These are phyloP conservation scores for Nigrospora osmanthi DNA, from an alignment of 2,329 filamentous ascomycete genomes.

Conservation along the genomic window DNA sequence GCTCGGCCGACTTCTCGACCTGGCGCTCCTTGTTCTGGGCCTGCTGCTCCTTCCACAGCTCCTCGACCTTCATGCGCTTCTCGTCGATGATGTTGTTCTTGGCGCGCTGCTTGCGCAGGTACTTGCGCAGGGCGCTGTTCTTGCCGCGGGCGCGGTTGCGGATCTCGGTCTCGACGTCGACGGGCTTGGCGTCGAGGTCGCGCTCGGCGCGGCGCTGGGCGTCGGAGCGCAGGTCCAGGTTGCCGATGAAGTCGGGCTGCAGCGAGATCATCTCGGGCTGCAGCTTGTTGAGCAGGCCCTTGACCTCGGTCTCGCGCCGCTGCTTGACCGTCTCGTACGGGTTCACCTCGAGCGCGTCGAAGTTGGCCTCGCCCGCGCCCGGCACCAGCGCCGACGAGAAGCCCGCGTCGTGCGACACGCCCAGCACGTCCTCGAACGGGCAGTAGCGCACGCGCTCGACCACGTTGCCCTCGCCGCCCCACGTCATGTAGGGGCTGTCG, in stretches of 20 bases:
- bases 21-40: slow-evolving; percentile 56
- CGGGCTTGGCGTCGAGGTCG: slow-evolving; percentile 65
- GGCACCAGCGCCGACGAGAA: slow-evolving; percentile 89
- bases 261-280: slow-evolving; percentile 95
- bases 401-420: slow-evolving; percentile 74
- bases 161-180: slow-evolving; percentile 51
- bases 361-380: slow-evolving; percentile 95
- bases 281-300: slow-evolving; percentile 84
- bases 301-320: slow-evolving; percentile 87
- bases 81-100: slow-evolving; percentile 98
- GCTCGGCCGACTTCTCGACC: slow-evolving; percentile 58
- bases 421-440: slow-evolving; percentile 88
- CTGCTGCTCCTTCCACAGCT: slow-evolving; percentile 67
- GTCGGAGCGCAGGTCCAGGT: slow-evolving; percentile 73
- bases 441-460: slow-evolving; percentile 86
- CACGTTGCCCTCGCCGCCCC: slow-evolving; percentile 76
- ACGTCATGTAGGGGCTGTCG: slow-evolving; percentile 84
- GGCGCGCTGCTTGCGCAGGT: slow-evolving; percentile 82
- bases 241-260: slow-evolving; percentile 86
- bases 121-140: slow-evolving; percentile 82
- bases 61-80: slow-evolving; percentile 79
- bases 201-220: slow-evolving; percentile 69
- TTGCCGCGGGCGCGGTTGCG: slow-evolving; percentile 78
- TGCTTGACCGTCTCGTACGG: slow-evolving; percentile 92
- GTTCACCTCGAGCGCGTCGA: slow-evolving; percentile 86